Percentiles rank a stretch among this genome's conserved stretches.
phyloP scores from a whole-genome alignment of 23 red algal species.

The Chondrus crispus region DNA sequence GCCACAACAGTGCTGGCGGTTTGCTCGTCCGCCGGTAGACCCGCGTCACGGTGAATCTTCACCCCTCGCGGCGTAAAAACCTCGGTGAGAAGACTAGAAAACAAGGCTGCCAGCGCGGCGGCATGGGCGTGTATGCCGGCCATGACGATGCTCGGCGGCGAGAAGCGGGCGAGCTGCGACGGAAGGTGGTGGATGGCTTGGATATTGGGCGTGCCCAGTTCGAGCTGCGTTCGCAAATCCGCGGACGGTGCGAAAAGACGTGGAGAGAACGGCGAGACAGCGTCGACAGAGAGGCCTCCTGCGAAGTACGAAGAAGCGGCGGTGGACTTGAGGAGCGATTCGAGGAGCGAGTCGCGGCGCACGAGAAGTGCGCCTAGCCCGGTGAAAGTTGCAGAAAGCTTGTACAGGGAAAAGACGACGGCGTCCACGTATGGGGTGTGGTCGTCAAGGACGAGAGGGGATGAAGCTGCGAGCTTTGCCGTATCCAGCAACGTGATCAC shows the following conservation, averaged over 20 bases:
- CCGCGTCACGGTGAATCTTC: conserved; percentile 13
- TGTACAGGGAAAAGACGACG: conserved; percentile 57
- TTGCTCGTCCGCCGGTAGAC: not conserved
- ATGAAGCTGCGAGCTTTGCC: conserved; percentile 16
- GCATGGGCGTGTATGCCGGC: not conserved
- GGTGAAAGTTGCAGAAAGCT: conserved; percentile 40
- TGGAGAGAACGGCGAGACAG: conserved; percentile 4
- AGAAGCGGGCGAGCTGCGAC: not conserved
- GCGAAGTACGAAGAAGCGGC: conserved; percentile 32
- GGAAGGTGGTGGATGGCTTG: conserved; percentile 7
- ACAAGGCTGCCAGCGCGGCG: not conserved
- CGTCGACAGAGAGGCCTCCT: not conserved
- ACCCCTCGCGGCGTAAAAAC: not conserved
- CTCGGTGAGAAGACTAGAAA: conserved; percentile 4
- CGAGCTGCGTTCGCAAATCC: not conserved
- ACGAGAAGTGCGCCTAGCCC: conserved; percentile 61
- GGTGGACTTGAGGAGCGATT: not conserved
- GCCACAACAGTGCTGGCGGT: not conserved
- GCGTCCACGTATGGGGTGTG: conserved; percentile 33
- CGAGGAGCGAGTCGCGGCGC: conserved; percentile 12
- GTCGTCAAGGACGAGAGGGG: conserved; percentile 1
- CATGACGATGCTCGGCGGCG: not conserved
- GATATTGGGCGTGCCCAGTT: conserved; percentile 39
- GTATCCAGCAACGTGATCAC: conserved; percentile 48
- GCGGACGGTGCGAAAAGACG: not conserved